phyloP scores from a whole-genome alignment of 352 stramenopile species.

The Phytophthora capsici region DNA sequence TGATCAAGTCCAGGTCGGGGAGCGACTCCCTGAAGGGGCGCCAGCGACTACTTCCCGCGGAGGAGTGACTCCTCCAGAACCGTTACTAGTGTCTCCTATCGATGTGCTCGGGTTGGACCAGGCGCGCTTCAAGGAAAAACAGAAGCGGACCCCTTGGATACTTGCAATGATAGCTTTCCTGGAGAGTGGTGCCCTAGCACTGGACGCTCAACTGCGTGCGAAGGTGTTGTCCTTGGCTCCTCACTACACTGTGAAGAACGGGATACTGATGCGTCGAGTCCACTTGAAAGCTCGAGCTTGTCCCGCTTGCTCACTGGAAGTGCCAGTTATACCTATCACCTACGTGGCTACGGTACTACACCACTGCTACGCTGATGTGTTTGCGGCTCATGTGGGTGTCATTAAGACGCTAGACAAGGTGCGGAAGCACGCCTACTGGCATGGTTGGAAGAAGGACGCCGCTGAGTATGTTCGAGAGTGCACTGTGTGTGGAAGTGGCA shows the following conservation, averaged over 20 bases:
- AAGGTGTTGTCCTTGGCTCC: not conserved
- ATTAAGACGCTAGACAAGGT: slow-evolving; percentile 8
- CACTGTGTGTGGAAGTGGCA: not conserved
- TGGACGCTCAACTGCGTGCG: not conserved
- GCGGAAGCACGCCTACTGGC: slow-evolving; percentile 5
- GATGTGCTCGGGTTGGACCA: not conserved
- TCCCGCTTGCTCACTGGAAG: not conserved
- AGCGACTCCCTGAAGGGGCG: too few species aligned
- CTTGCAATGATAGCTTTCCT: not conserved
- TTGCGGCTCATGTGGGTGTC: too few species aligned
- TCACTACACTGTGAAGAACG: not conserved
- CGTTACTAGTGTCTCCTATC: not conserved
- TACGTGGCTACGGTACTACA: not conserved
- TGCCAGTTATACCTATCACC: not conserved
- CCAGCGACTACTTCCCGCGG: too few species aligned
- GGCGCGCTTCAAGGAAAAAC: not conserved
- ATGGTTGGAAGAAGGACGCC: not conserved
- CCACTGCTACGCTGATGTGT: not conserved
- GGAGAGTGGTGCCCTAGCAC: not conserved
- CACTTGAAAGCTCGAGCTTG: not conserved
- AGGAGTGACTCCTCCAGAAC: too few species aligned
- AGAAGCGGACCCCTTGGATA: not conserved
- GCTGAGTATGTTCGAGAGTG: not conserved
- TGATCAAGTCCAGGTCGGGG: too few species aligned
- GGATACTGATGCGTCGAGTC: not conserved